phyloP scores from a whole-genome alignment of 2,329 filamentous ascomycete genomes.

The Diaporthe nobilis region DNA sequence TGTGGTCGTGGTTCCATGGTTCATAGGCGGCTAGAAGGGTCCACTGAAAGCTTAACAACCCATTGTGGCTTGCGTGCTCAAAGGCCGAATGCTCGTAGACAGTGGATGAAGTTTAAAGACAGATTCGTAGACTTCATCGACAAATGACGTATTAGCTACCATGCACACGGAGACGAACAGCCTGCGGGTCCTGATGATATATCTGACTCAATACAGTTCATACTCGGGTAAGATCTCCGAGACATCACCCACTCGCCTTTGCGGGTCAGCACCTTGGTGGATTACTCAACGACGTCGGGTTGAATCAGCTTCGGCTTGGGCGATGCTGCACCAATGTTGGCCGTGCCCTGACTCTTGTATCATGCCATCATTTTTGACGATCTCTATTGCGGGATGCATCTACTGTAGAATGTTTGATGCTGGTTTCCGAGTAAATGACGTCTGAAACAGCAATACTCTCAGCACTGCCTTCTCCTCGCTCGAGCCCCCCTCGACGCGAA shows the following conservation, averaged over 20 bases:
- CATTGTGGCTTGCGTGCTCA: background rate
- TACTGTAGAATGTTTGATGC: background rate
- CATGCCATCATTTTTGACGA: background rate
- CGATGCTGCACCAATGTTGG: background rate
- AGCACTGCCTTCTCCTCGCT: background rate
- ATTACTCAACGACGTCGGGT: background rate
- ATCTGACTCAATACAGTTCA: conserved; percentile 2
- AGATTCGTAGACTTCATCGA: background rate
- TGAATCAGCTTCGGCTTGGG: background rate
- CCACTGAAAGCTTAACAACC: background rate
- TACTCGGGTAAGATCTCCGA: conserved; percentile 3
- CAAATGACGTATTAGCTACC: background rate
- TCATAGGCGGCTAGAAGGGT: background rate
- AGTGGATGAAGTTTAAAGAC: background rate
- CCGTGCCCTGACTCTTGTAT: conserved; percentile 10
- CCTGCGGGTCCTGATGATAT: background rate
- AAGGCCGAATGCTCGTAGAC: background rate
- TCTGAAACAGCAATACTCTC: background rate
- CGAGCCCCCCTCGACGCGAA: too few species aligned
- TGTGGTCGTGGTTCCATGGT: background rate
- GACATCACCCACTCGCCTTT: background rate
- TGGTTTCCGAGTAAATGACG: conserved; percentile 1
- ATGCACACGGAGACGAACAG: background rate
- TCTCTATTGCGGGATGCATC: background rate
- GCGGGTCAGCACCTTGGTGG: background rate